Evolutionary conservation across 495 filamentous ascomycete genomes (phyloP).

Genomic region (Hypomontagnella monticulosa): DNA sequence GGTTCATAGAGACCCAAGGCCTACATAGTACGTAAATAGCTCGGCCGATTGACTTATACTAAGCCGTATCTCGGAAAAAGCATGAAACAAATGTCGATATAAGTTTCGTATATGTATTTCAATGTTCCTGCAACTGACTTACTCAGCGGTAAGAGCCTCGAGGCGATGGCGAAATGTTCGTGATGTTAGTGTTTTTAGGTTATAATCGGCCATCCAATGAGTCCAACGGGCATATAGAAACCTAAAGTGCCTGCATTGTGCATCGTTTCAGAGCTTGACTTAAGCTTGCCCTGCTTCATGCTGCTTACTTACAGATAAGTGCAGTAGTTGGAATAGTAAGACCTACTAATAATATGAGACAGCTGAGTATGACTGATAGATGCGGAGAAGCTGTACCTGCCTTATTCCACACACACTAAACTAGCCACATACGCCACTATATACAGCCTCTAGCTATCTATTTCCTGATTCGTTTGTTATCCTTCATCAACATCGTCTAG

Average conservation of each 20-base stretch:
- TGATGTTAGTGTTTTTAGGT: constrained; percentile 27
- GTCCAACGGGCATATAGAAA: constrained; percentile 28
- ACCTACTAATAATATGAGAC: constrained; percentile 4
- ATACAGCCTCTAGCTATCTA: not conserved
- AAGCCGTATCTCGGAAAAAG: constrained; percentile 10
- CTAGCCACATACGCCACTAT: constrained; percentile 13
- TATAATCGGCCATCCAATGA: constrained; percentile 24
- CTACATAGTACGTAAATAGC: not conserved
- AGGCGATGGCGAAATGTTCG: constrained; percentile 16
- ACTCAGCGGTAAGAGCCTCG: constrained; percentile 7
- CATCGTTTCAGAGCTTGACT: constrained; percentile 21
- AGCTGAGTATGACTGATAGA: not conserved
- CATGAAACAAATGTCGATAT: constrained; percentile 8
- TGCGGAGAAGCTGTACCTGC: constrained; percentile 8
- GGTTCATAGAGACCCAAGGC: not conserved
- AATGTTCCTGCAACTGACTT: too few relatives aligned
- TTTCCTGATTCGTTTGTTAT: constrained; percentile 22
- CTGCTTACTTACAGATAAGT: not conserved
- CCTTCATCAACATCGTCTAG: constrained; percentile 13
- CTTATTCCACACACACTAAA: constrained; percentile 14
- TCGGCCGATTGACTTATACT: not conserved
- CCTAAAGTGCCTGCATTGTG: constrained; percentile 30
- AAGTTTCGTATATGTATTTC: too few relatives aligned
- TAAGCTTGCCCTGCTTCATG: not conserved
- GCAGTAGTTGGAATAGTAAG: constrained; percentile 9